Evolutionary conservation across 2,329 filamentous ascomycete species (phyloP), one percentile per base, ranked within the genome.

Genomic region (Colletotrichum costaricense): DNA sequence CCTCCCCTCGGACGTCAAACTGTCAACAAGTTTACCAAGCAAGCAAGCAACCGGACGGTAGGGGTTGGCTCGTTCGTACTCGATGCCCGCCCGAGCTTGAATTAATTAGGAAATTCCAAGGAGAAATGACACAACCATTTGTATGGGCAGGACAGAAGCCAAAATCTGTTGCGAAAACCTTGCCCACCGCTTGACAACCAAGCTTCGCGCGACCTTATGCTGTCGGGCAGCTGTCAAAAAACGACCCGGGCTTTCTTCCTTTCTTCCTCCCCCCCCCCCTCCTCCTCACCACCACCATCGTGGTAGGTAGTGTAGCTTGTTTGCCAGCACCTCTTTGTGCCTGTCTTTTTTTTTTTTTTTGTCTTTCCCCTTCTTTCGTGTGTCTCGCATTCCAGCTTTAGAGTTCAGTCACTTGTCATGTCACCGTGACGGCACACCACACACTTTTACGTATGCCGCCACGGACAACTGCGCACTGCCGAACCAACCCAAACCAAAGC

Each of bases 331-430:
- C 42, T 22, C 42, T 49, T 49, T 42, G 16, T 42, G 38, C 19
- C 14, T 19, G 38, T 26, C 3, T 24, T 26, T 26, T 26, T 42
- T 19, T 42, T 16, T 16, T 42, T 19, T 19, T 42, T 8, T 7
- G 30, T 33, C 33, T 35, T 35, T 12, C 33, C 16, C 16, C 38
- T 42, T 42, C 38, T 22, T 49, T 49, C 42, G 69, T 69, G 66
- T 72, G 66, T 72, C 70, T 72, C 70, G 42, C 67, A 72, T 73
- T 42, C 16, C 67, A 33, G 22, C 57, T 22, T 70, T 73, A 69
- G 46, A 70, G 70, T 73, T 73, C 46, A 73, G 56, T 70, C 67
- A 73, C 70, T 69, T 60, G 70, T 73, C 67, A 73, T 65, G 67
- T 69, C 69, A 52, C 59, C 33, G 30, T 69, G 66, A 69, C 66